Evolutionary conservation across 2,329 filamentous ascomycete genomes (phyloP).

Genomic region (Magnaporthiopsis rhizophila): DNA sequence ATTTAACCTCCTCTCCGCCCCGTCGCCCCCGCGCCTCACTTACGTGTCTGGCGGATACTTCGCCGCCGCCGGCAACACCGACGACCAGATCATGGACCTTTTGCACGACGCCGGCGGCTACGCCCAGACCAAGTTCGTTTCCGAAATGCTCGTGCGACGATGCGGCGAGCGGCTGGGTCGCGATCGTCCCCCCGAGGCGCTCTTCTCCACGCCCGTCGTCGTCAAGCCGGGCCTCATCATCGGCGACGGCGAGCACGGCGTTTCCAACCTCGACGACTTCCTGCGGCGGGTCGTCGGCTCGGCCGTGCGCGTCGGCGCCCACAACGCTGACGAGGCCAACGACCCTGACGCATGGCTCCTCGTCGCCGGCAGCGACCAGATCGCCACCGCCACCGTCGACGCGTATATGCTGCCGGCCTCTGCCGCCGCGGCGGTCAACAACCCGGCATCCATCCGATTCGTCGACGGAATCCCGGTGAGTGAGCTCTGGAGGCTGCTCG

Average conservation of each 20-base stretch:
- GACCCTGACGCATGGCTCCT: neutral
- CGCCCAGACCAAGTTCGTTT: constrained; percentile 1
- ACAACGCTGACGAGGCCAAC: neutral
- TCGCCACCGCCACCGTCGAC: neutral
- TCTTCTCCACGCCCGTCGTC: too few relatives aligned
- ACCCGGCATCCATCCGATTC: too few relatives aligned
- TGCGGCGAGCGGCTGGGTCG: too few relatives aligned
- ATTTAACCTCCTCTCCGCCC: neutral
- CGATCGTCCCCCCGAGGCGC: too few relatives aligned
- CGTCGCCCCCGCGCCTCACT: neutral
- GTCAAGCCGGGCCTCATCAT: constrained; percentile 3
- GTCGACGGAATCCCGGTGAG: too few relatives aligned
- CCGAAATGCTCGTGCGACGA: neutral
- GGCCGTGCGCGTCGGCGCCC: neutral
- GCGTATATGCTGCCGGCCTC: neutral
- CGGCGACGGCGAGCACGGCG: neutral
- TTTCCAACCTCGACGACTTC: constrained; percentile 2
- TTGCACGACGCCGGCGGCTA: neutral
- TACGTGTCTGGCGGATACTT: neutral
- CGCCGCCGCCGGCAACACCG: neutral
- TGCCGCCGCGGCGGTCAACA: too few relatives aligned
- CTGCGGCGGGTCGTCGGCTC: neutral
- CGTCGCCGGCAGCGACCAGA: constrained; percentile 1
- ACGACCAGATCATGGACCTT: neutral
- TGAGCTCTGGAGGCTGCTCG: too few relatives aligned